Conservation (phyloP, 2,329 filamentous ascomycete genomes). For the Pseudogymnoascus sp. region DNA sequence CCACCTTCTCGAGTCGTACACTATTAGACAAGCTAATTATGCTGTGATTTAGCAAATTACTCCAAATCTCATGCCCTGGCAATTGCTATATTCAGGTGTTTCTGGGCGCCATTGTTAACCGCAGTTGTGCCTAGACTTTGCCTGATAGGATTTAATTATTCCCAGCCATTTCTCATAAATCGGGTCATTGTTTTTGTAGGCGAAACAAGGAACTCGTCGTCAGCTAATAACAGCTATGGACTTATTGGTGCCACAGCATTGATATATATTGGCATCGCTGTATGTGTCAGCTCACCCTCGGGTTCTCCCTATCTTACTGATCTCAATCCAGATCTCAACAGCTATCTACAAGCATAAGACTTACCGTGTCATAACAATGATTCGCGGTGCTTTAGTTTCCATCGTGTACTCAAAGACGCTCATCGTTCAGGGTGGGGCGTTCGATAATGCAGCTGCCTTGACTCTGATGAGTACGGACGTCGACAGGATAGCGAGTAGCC, state of each 20-base stretch:
- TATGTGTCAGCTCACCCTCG: conserved; percentile 19
- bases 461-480: conserved; percentile 40
- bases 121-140: conserved; percentile 31
- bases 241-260: conserved; percentile 36
- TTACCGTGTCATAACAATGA: conserved; percentile 36
- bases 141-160: conserved; percentile 35
- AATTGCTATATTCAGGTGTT: background rate
- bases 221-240: conserved; percentile 28
- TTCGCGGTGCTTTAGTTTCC: conserved; percentile 35
- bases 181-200: conserved; percentile 29
- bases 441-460: conserved; percentile 31
- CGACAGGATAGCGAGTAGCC: conserved; percentile 28
- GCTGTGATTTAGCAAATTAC: background rate
- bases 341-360: conserved; percentile 29
- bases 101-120: conserved; percentile 25
- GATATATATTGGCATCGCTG: conserved; percentile 36
- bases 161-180: conserved; percentile 39
- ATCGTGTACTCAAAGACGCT: conserved; percentile 43
- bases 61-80: background rate
- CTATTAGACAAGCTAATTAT: background rate
- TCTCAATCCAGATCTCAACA: background rate
- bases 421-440: conserved; percentile 23
- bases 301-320: background rate
- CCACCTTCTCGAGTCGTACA: background rate
- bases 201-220: conserved; percentile 22